Evolutionary conservation across 106 monocot genomes (phyloP).

Genomic region (Phalaenopsis aphrodite): DNA sequence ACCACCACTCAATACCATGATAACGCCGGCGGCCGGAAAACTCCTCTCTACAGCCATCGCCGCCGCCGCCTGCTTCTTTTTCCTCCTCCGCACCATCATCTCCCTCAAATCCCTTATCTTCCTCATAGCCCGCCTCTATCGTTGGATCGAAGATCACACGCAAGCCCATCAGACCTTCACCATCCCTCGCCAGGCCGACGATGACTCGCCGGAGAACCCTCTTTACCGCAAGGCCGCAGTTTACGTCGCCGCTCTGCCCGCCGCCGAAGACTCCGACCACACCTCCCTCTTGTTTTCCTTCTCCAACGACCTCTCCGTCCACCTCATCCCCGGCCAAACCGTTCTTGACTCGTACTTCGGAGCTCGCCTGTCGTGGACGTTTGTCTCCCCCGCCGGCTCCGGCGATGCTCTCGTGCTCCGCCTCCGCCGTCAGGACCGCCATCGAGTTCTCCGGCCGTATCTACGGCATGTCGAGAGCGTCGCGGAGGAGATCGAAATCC

Average conservation of each 20-base stretch:
- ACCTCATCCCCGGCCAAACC: slow-evolving; percentile 26
- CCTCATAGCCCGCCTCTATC: slow-evolving; percentile 26
- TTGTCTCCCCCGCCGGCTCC: background rate
- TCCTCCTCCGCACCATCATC: slow-evolving; percentile 29
- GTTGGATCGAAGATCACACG: slow-evolving; percentile 24
- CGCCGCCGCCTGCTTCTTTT: slow-evolving; percentile 11
- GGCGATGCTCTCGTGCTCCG: slow-evolving; percentile 28
- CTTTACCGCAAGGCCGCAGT: slow-evolving; percentile 44
- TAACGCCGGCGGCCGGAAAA: background rate
- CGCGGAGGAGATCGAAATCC: slow-evolving; percentile 35
- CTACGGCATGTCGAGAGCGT: slow-evolving; percentile 55
- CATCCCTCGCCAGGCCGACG: slow-evolving; percentile 34
- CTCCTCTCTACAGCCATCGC: background rate
- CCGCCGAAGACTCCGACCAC: slow-evolving; percentile 45
- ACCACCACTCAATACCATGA: background rate
- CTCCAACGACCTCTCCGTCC: slow-evolving; percentile 34
- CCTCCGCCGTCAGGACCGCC: slow-evolving; percentile 41
- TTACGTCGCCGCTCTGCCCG: slow-evolving; percentile 50
- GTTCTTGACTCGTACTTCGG: slow-evolving; percentile 52
- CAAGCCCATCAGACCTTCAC: slow-evolving; percentile 42
- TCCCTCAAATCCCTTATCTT: slow-evolving; percentile 22
- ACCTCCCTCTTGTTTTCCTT: slow-evolving; percentile 32
- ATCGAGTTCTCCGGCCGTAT: slow-evolving; percentile 61
- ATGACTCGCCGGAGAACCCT: slow-evolving; percentile 32
- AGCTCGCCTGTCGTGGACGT: slow-evolving; percentile 44